phyloP scores from a whole-genome alignment of 257 asterid species.

The Solanum tacnaense region DNA sequence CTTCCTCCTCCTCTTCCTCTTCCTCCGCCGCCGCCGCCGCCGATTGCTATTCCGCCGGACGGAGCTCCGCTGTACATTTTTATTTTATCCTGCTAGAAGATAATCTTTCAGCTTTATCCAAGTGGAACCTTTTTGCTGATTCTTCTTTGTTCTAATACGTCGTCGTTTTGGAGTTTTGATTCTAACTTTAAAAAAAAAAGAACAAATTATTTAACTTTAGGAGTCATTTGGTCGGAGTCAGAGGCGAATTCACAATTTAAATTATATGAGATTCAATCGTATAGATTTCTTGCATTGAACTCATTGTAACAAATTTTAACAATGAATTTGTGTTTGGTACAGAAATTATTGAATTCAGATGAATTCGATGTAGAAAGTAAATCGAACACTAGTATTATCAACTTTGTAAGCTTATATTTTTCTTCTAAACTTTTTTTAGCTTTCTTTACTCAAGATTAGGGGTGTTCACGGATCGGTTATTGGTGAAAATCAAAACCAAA shows the following conservation, averaged over 20 bases:
- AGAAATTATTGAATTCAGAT: no score
- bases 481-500: no score
- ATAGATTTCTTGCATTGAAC: no score
- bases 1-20: slow-evolving; percentile 47
- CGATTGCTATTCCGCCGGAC: slow-evolving; percentile 12
- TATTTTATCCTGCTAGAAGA: neutral
- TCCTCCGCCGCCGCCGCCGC: slow-evolving; percentile 18
- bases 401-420: neutral
- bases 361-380: neutral
- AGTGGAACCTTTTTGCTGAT: neutral
- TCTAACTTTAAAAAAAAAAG: neutral
- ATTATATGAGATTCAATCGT: no score
- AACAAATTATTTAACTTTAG: no score
- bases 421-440: neutral
- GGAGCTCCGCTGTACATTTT: slow-evolving; percentile 1
- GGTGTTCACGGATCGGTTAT: no score
- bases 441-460: neutral
- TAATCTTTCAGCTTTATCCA: neutral
- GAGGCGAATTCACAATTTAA: neutral
- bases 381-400: neutral
- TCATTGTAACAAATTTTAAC: no score
- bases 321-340: no score
- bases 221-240: neutral
- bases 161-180: neutral
- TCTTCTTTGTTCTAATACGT: neutral